These are phyloP conservation scores for Penstemon davidsonii DNA, from an alignment of 257 asterid species.

Conservation along the genomic window DNA sequence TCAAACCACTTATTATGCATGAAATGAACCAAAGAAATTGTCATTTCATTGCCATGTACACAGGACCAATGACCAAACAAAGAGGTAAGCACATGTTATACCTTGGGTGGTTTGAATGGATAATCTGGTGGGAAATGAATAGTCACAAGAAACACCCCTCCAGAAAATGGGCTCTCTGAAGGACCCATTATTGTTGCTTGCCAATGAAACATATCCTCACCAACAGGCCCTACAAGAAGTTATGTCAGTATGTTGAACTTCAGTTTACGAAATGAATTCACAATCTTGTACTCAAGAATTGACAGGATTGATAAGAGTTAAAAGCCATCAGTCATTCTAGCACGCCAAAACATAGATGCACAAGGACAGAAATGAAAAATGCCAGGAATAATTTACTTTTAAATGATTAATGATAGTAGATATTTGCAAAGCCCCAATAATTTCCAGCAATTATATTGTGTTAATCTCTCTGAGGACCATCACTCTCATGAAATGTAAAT, in stretches of 20 bases:
- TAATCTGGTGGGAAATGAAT: conserved; percentile 79
- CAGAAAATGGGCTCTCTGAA: conserved; percentile 67
- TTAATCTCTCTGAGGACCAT: neutral
- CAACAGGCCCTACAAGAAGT: conserved; percentile 58
- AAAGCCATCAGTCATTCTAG: neutral
- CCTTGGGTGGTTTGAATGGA: conserved; percentile 84
- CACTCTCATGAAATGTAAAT: neutral
- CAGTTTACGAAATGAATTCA: neutral
- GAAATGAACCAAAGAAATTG: neutral
- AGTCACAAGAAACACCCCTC: conserved; percentile 64
- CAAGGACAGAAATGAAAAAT: neutral
- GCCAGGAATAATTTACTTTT: neutral
- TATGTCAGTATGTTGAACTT: neutral
- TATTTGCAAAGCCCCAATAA: neutral
- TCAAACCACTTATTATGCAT: neutral
- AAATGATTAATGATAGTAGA: neutral
- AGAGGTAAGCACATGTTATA: conserved; percentile 10
- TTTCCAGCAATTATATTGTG: neutral
- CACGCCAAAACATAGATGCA: neutral
- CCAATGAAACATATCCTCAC: conserved; percentile 76
- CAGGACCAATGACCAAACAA: neutral
- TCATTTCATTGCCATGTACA: neutral
- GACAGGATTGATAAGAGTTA: neutral
- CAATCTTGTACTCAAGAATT: neutral
- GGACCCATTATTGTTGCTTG: conserved; percentile 86